Evolutionary conservation across 305 asterid species (phyloP).

Genomic region (Andrographis paniculata): DNA sequence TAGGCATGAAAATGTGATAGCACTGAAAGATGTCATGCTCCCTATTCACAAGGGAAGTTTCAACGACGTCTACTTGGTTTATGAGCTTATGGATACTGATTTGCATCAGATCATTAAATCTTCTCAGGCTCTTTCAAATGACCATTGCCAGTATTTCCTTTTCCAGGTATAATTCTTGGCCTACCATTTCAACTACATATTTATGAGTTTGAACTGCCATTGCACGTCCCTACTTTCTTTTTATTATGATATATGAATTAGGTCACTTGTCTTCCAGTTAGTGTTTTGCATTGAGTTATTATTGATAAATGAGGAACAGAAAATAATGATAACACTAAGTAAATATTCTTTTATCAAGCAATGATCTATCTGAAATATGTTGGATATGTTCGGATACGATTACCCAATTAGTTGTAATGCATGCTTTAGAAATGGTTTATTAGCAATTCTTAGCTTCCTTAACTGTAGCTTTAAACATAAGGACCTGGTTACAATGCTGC

Average conservation of each 20-base stretch:
- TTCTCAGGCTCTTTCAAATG: slow-evolving; percentile 26
- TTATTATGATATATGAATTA: neutral
- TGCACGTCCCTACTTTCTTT: neutral
- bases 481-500: no score
- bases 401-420: no score
- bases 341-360: no score
- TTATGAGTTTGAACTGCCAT: neutral
- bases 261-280: neutral
- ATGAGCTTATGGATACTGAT: slow-evolving; percentile 33
- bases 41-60: slow-evolving; percentile 27
- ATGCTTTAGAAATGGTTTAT: no score
- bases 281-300: no score
- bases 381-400: no score
- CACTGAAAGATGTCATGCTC: slow-evolving; percentile 29
- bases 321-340: no score
- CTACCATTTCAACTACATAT: neutral
- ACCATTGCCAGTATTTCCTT: slow-evolving; percentile 32
- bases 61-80: slow-evolving; percentile 31
- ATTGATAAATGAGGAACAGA: neutral
- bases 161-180: slow-evolving; percentile 22
- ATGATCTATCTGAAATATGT: no score
- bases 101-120: slow-evolving; percentile 33
- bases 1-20: slow-evolving; percentile 31
- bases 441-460: no score
- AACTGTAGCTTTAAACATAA: no score